phyloP scores from a whole-genome alignment of 2,329 filamentous ascomycete genomes.

The Penicillium crustosum region DNA sequence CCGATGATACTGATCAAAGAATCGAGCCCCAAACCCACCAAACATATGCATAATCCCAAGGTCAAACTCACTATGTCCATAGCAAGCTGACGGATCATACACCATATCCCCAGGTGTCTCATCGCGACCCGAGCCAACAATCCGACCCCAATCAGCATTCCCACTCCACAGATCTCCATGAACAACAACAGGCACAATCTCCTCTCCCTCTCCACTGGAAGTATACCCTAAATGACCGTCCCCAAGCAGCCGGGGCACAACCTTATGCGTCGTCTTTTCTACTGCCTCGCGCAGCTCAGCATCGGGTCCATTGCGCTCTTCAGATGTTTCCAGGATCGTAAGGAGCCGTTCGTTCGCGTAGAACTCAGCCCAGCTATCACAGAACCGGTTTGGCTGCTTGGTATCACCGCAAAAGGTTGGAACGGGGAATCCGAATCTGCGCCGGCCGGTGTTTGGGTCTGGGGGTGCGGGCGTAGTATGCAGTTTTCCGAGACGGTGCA shows the following conservation, averaged over 20 bases:
- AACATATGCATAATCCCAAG: constrained; percentile 97
- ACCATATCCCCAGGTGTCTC: constrained; percentile 69
- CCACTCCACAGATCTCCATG: constrained; percentile 96
- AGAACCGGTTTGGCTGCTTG: constrained; percentile 74
- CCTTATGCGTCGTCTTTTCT: constrained; percentile 59
- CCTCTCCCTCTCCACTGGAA: constrained; percentile 46
- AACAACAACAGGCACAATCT: constrained; percentile 73
- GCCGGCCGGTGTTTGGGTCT: constrained; percentile 36
- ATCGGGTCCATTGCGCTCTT: constrained; percentile 65
- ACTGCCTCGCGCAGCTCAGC: constrained; percentile 62
- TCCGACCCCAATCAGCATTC: constrained; percentile 68
- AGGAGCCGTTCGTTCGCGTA: constrained; percentile 75
- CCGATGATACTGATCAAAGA: constrained; percentile 74
- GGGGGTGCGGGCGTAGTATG: constrained; percentile 72
- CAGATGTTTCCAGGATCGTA: constrained; percentile 59
- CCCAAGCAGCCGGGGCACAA: constrained; percentile 75
- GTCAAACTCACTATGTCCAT: constrained; percentile 86
- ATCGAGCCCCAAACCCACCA: constrained; percentile 73
- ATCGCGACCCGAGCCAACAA: constrained; percentile 48
- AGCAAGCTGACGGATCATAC: constrained; percentile 78
- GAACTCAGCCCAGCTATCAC: constrained; percentile 77
- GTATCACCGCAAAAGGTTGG: constrained; percentile 85
- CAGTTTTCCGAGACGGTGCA: constrained; percentile 72
- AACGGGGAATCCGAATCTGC: constrained; percentile 77
- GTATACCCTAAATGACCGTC: constrained; percentile 61